Conservation (phyloP, 1,284 basidiomycete species). For the Rhodotorula sp. region DNA sequence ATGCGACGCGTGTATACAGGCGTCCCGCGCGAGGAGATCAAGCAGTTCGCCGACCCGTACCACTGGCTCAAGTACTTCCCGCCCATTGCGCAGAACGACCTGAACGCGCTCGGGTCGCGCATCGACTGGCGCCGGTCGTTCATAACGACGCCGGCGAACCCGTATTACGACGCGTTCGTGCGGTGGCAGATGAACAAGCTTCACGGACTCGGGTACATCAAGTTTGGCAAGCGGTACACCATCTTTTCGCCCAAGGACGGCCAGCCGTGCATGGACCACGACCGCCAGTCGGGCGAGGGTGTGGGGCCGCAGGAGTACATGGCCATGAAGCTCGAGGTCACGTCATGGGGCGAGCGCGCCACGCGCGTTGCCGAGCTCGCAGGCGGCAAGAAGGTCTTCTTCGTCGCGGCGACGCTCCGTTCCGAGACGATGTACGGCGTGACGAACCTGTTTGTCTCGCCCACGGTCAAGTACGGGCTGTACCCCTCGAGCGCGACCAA, state of each 20-base stretch:
- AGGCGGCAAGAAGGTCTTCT: constrained; percentile 77
- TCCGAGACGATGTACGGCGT: constrained; percentile 99
- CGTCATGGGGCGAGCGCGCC: constrained; percentile 67
- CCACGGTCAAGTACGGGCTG: constrained; percentile 86
- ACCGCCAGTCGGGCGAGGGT: constrained; percentile 92
- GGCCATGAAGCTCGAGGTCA: constrained; percentile 90
- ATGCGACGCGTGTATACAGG: constrained; percentile 36
- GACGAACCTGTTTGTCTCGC: constrained; percentile 96
- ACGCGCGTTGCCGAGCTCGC: constrained; percentile 64
- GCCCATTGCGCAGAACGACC: constrained; percentile 87
- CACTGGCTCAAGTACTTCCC: constrained; percentile 96
- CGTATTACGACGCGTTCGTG: constrained; percentile 96
- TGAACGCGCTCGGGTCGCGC: constrained; percentile 83
- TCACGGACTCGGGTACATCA: constrained; percentile 80
- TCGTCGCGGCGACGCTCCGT: constrained; percentile 93
- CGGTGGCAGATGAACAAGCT: constrained; percentile 99
- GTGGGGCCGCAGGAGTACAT: constrained; percentile 97
- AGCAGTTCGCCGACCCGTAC: constrained; percentile 90
- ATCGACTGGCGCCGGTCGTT: constrained; percentile 98
- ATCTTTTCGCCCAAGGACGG: constrained; percentile 99
- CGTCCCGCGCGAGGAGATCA: constrained; percentile 85
- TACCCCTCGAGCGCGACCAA: constrained; percentile 59
- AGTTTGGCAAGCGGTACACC: constrained; percentile 98
- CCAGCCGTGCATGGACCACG: constrained; percentile 99
- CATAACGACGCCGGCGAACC: constrained; percentile 92